A percentile compares a stretch with the other conserved stretches of the same genome.
phyloP scores from a whole-genome alignment of 2,329 filamentous ascomycete species.

The Arachnopeziza araneosa region DNA sequence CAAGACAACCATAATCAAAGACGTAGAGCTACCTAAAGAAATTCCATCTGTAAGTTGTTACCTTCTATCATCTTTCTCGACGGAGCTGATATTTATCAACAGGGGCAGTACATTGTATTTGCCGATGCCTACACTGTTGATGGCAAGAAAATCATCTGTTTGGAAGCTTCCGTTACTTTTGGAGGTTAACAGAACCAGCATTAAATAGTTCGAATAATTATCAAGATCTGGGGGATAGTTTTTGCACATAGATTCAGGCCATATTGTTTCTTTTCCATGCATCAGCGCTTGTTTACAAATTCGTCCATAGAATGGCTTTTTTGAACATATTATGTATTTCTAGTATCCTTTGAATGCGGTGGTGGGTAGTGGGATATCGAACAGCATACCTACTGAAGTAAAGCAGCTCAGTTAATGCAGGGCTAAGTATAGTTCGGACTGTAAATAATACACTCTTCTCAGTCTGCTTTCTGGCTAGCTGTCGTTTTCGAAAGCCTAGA shows the following conservation, averaged over 20 bases:
- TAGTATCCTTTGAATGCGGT: background rate
- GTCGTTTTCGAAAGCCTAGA: background rate
- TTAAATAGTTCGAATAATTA: background rate
- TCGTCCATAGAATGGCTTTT: background rate
- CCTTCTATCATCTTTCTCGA: background rate
- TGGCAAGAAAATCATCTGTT: constrained; percentile 73
- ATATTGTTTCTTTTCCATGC: background rate
- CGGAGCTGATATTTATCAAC: constrained; percentile 8
- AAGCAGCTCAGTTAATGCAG: background rate
- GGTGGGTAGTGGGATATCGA: background rate
- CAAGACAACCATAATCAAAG: constrained; percentile 66
- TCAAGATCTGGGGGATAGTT: background rate
- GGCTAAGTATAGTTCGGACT: background rate
- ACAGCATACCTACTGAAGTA: background rate
- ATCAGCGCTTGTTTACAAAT: background rate
- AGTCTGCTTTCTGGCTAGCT: background rate
- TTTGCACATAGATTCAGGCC: background rate
- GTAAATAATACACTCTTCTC: background rate
- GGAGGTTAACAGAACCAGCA: background rate
- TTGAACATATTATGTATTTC: background rate
- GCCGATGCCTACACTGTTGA: constrained; percentile 79
- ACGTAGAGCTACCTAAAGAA: constrained; percentile 76
- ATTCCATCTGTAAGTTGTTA: constrained; percentile 73
- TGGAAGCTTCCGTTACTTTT: constrained; percentile 61
- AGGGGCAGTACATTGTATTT: constrained; percentile 86